Base-by-base conservation (phyloP, 179 eudicot genomes). In the Drosera spatulata region DNA sequence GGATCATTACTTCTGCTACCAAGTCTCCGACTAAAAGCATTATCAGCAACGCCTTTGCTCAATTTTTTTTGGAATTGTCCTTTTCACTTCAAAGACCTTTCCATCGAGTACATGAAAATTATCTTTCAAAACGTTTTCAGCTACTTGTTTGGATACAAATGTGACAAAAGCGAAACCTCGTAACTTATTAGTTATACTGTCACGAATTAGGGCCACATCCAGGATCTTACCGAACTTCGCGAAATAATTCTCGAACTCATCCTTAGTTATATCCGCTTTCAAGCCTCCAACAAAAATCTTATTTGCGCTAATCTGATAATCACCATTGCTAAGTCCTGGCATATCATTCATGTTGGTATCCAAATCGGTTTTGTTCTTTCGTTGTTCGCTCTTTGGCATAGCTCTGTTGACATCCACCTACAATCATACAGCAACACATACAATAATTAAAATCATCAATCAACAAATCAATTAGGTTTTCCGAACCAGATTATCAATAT, bases 241-340 rank as follows among this genome's bases (percentile, higher is more conserved):
- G 50, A 91, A 91, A 69, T 91, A 91, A 52, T 40, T 39, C 75
- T 66, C 84, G 64, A 91, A 87, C 67, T 83, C 91, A 14, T 77
- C 83, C 62, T 88, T 85, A 7, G 88, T 91, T 65, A 91, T 49
- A 75, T 62, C 75, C 73, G 91, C 75, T 2, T 96, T 72, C 70
- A 91, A 79, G 44, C 97, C 97, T 42, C 97, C 97, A 55, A 91
- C 97, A 63, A 91, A 91, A 64, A 91, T 85, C 80, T 91, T 91
- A 72, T 82, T 88, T 51, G 85, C 76, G 70, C 71, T 85, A 61
- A 71, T 62, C 50, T 68, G 60, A 41, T 64, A 64, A 59, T 7
- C 45, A 41, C 59, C n/a, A 15, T 50, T 66, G 65, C 57, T 70
- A 59, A 46, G 53, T 71, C 13, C 61, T 76, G 84, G 49, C 68